Percentiles rank a stretch among this genome's conserved stretches.
Conservation (phyloP, 192 early-diverging fungal species). For the Radiomyces spectabilis region DNA sequence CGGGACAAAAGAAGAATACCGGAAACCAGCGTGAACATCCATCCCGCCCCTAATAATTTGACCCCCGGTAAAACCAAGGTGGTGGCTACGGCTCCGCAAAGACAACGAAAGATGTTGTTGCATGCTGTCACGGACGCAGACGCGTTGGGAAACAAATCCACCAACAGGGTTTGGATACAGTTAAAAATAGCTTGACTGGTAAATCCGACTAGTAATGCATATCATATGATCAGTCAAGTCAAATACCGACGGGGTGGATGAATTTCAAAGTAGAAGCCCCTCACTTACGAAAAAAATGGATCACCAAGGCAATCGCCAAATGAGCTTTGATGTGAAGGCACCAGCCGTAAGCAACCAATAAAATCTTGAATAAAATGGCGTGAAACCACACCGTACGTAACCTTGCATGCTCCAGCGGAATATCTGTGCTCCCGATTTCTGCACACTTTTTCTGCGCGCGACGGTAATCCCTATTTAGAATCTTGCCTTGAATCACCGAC, state of each 20-base stretch:
- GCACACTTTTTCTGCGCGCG: not conserved
- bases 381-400: constrained; percentile 12
- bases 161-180: constrained; percentile 5
- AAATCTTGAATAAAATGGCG: not conserved
- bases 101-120: constrained; percentile 15
- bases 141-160: constrained; percentile 12
- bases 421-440: not conserved
- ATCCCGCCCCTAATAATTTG: constrained; percentile 1
- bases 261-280: no score
- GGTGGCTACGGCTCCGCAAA: constrained; percentile 15
- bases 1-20: not conserved
- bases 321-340: constrained; percentile 5
- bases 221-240: not conserved
- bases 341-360: constrained; percentile 20
- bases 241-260: no score
- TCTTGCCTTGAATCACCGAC: constrained; percentile 5
- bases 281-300: constrained; percentile 14
- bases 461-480: constrained; percentile 5
- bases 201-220: constrained; percentile 1
- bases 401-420: constrained; percentile 13
- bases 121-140: constrained; percentile 17
- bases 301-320: constrained; percentile 4
- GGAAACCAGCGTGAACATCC: constrained; percentile 1
- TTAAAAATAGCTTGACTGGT: constrained; percentile 6
- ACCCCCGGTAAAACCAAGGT: constrained; percentile 5